phyloP scores from a whole-genome alignment of 495 filamentous ascomycete genomes.

The Aspergillus nanangensis region DNA sequence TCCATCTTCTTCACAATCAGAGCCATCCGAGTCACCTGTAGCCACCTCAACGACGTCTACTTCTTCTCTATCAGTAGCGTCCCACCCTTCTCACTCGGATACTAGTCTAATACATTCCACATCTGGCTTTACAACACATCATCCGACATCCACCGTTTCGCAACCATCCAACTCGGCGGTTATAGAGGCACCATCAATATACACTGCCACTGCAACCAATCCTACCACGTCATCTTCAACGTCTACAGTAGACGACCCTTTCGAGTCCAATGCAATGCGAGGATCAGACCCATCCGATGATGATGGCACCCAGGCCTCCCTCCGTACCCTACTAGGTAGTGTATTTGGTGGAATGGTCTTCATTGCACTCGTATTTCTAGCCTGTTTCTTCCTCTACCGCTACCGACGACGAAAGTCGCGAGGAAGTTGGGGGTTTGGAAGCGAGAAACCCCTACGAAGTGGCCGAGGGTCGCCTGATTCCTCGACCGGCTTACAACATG shows the following conservation, averaged over 20 bases:
- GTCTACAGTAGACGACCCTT: neutral
- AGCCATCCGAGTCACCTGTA: neutral
- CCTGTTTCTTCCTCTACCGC: conserved; percentile 17
- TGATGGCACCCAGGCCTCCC: neutral
- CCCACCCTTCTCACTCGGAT: neutral
- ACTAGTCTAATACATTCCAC: too few relatives aligned
- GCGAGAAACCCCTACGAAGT: conserved; percentile 13
- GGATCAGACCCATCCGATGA: conserved; percentile 2
- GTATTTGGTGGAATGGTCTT: conserved; percentile 23
- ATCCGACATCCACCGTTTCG: neutral
- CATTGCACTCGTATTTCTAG: conserved; percentile 16
- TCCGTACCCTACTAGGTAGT: conserved; percentile 23
- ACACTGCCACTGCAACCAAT: neutral
- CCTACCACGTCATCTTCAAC: neutral
- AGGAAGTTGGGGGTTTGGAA: conserved; percentile 1
- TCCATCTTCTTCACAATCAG: neutral
- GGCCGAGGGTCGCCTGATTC: conserved; percentile 9
- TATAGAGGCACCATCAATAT: neutral
- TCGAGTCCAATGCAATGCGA: conserved; percentile 1
- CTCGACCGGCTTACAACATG: conserved; percentile 6
- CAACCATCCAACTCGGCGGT: neutral
- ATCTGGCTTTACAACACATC: too few relatives aligned
- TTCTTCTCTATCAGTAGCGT: neutral
- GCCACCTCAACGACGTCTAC: neutral
- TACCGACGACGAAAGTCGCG: conserved; percentile 12